Base-by-base conservation (phyloP, 2,329 filamentous ascomycete genomes). In the Aaosphaeria arxii region DNA sequence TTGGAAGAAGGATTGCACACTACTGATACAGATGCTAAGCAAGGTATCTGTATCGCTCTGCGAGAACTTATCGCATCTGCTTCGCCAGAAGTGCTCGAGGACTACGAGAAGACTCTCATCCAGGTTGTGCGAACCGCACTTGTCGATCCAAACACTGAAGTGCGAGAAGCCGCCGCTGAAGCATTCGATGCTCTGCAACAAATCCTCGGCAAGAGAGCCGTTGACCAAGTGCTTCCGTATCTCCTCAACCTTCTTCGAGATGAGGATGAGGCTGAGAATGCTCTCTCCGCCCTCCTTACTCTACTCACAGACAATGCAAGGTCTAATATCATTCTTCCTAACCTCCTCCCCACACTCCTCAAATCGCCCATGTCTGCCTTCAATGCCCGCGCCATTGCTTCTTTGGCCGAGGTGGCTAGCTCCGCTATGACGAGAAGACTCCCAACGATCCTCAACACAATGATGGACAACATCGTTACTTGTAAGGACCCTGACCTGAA, bases 31-130 rank as follows among this genome's bases (percentile, higher is more conserved):
- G 91, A 97, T 74, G 88, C 92, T 52, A 94, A 90, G 73, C 91
- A 99, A 73, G 94, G 94, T 71, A 99, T 99, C 56, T 97, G 94
- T 71, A 89, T 99, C 66, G 94, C 95, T 35, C 80, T 99, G 53
- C 88, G 90, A 61, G 95, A 99, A 71, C 84, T 99, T 47, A 95
- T 99, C 56, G 82, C 86, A 11, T 92, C 94, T 44, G 91, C 94
- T 17, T 88, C 91, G 5, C 83, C 87, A 30, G 94, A 99, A 52
- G 86, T 91, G 35, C 78, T 99, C 40, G 91, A 96, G 66, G 91
- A 95, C 54, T 91, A 96, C 65, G 92, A 99, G 69, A 94, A 94
- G 78, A 91, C 88, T 3, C 83, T 99, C 51, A 95, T 97, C 56
- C 91, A 91, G 11, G 92, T 97, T 48, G 90, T 99, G 42, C 87